Percentiles rank a stretch among this genome's conserved stretches.
Evolutionary conservation across 176 grass and related monocot genomes (phyloP).

Genomic region (Tillandsia leiboldiana): DNA sequence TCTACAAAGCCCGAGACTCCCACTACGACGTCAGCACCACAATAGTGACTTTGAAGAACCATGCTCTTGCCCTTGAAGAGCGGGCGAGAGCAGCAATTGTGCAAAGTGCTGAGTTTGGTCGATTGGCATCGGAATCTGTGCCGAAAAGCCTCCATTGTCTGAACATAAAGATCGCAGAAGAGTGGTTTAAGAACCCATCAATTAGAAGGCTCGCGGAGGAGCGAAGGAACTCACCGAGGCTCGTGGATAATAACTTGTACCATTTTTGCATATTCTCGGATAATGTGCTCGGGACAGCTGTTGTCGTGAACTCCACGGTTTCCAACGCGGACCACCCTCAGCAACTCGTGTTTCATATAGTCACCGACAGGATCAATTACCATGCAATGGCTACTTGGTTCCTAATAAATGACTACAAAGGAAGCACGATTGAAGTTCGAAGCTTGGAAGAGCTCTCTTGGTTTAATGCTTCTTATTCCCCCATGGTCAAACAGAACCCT

Average conservation of each 20-base stretch:
- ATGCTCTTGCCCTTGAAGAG: slow-evolving; percentile 71
- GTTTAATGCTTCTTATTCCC: slow-evolving; percentile 69
- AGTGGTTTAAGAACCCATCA: slow-evolving; percentile 60
- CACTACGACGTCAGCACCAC: slow-evolving; percentile 97
- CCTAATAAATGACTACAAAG: slow-evolving; percentile 81
- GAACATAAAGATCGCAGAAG: slow-evolving; percentile 66
- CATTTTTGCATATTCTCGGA: slow-evolving; percentile 98
- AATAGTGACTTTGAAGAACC: slow-evolving; percentile 80
- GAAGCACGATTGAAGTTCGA: slow-evolving; percentile 75
- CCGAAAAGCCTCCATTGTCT: slow-evolving; percentile 76
- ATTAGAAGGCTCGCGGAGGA: slow-evolving; percentile 54
- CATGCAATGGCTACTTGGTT: slow-evolving; percentile 90
- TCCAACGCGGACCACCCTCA: slow-evolving; percentile 96
- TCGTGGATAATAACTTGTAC: slow-evolving; percentile 96
- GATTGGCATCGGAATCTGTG: slow-evolving; percentile 67
- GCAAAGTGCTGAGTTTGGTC: slow-evolving; percentile 84
- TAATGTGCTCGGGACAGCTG: slow-evolving; percentile 80
- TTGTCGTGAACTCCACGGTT: slow-evolving; percentile 91
- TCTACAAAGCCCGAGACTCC: slow-evolving; percentile 91
- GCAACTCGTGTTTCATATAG: slow-evolving; percentile 98
- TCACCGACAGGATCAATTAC: slow-evolving; percentile 71
- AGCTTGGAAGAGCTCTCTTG: slow-evolving; percentile 87
- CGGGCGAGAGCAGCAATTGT: slow-evolving; percentile 77
- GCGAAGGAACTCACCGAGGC: slow-evolving; percentile 66
- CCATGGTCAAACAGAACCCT: slow-evolving; percentile 51